phyloP scores from a whole-genome alignment of 768 basidiomycete genomes.

The Agrocybe pediades region DNA sequence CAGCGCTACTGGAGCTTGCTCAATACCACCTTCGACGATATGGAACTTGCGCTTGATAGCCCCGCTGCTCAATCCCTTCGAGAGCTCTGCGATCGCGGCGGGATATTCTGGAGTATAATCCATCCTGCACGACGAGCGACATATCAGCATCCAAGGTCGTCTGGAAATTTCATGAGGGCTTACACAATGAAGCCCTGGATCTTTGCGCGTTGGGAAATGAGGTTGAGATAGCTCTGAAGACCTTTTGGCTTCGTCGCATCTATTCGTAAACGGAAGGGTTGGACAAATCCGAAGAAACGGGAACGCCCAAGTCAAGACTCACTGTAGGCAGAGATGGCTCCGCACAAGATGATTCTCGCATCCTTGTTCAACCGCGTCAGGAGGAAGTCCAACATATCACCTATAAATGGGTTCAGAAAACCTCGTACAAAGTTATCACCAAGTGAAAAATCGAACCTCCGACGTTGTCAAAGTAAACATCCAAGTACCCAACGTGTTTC shows the following conservation, averaged over 20 bases:
- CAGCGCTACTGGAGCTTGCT: conserved; percentile 71
- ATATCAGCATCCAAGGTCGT: not conserved
- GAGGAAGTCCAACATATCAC: conserved; percentile 80
- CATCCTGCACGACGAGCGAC: conserved; percentile 43
- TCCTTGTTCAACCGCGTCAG: conserved; percentile 73
- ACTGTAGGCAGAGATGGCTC: conserved; percentile 88
- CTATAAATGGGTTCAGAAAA: conserved; percentile 22
- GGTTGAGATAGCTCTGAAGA: conserved; percentile 61
- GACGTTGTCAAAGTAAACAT: conserved; percentile 86
- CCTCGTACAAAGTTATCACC: not conserved
- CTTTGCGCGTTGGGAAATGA: conserved; percentile 78
- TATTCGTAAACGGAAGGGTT: conserved; percentile 21
- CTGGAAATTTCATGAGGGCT: conserved; percentile 19
- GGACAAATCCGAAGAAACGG: not conserved
- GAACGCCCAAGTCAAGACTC: conserved; percentile 20
- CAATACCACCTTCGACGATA: conserved; percentile 69
- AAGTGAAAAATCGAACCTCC: conserved; percentile 38
- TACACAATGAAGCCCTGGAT: conserved; percentile 87
- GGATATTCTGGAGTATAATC: conserved; percentile 71
- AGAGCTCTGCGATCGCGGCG: conserved; percentile 58
- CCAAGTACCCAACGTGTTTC: conserved; percentile 69
- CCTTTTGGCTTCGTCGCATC: conserved; percentile 65
- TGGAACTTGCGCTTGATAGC: conserved; percentile 83
- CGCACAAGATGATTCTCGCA: conserved; percentile 82
- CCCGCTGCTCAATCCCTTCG: conserved; percentile 60